phyloP scores from a whole-genome alignment of 2,329 filamentous ascomycete genomes.

The Thielaviopsis populi region DNA sequence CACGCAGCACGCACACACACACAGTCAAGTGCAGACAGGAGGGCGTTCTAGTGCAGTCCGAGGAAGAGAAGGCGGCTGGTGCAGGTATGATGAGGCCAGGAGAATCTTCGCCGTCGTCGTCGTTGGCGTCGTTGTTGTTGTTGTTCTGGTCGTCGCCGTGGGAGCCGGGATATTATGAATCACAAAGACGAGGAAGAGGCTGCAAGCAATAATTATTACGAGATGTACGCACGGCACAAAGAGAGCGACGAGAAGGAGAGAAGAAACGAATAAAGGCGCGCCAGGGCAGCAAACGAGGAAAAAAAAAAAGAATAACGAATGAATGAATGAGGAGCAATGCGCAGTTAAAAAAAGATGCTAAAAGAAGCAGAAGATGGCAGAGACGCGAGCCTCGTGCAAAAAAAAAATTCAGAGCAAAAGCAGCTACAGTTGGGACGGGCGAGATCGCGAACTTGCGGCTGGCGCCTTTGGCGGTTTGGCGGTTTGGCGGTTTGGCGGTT shows the following conservation, averaged over 20 bases:
- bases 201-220: conserved; percentile 1
- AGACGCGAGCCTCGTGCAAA: neutral
- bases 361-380: neutral
- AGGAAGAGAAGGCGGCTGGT: neutral
- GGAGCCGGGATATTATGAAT: neutral
- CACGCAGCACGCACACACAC: neutral
- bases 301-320: no score
- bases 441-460: neutral
- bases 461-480: neutral
- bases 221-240: neutral
- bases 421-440: neutral
- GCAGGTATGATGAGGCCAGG: no score
- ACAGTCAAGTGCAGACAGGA: neutral
- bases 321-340: neutral
- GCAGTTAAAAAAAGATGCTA: neutral
- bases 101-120: no score
- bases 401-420: neutral
- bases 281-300: neutral
- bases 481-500: no score
- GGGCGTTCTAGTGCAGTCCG: neutral
- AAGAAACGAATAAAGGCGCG: neutral
- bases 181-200: neutral
- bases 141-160: neutral
- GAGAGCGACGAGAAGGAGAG: neutral
- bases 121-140: no score